Conservation (phyloP, 495 filamentous ascomycete species). For the Letharia lupina region DNA sequence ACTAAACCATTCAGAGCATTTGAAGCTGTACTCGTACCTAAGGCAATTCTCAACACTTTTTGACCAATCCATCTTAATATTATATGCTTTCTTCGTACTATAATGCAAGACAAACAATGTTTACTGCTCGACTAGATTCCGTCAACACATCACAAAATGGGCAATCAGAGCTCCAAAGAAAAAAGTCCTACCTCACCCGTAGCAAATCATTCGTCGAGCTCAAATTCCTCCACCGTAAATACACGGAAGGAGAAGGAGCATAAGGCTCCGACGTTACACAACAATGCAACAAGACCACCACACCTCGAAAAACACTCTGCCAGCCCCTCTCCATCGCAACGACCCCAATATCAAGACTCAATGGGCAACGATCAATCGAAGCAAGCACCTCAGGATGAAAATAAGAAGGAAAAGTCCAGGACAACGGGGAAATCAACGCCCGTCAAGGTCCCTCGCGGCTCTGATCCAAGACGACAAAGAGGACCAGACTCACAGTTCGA, state of each 20-base stretch:
- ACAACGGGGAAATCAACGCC: constrained; percentile 38
- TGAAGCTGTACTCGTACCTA: not conserved
- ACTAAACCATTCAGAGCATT: not conserved
- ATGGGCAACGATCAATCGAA: constrained; percentile 27
- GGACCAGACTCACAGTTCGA: constrained; percentile 29
- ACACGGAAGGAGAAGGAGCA: constrained; percentile 21
- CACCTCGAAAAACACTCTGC: constrained; percentile 18
- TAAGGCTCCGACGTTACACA: constrained; percentile 7
- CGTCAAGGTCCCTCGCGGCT: constrained; percentile 40
- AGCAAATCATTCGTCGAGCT: constrained; percentile 22
- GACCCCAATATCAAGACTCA: constrained; percentile 16
- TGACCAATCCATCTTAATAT: not conserved
- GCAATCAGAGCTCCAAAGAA: constrained; percentile 28
- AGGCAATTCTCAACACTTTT: not conserved
- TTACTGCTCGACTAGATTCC: not conserved
- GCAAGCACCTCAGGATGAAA: constrained; percentile 18
- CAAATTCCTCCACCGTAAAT: constrained; percentile 17
- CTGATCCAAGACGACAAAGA: constrained; percentile 22
- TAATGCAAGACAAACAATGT: not conserved
- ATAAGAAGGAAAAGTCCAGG: constrained; percentile 26
- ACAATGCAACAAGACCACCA: constrained; percentile 18
- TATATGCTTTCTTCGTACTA: not conserved
- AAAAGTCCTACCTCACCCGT: constrained; percentile 1
- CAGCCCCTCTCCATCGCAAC: constrained; percentile 14
- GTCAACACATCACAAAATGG: constrained; percentile 18